phyloP scores from a whole-genome alignment of 2,329 filamentous ascomycete species.

The Dothideomycetidae sp. region DNA sequence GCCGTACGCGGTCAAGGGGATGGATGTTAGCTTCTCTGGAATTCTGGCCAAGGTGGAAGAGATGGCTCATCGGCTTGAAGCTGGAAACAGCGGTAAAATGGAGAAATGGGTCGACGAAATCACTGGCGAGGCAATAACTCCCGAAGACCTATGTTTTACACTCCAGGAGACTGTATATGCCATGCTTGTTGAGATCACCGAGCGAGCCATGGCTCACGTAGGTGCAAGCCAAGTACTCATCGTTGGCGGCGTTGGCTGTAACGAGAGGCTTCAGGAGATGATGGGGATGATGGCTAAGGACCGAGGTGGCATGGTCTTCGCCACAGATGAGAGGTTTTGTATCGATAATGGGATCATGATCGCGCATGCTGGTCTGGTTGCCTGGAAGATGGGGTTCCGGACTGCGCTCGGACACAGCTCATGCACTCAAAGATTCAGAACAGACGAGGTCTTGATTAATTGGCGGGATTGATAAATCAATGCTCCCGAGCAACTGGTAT shows the following conservation, averaged over 20 bases:
- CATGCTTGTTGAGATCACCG: conserved; percentile 97
- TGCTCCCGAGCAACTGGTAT: not conserved
- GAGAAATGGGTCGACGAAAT: conserved; percentile 25
- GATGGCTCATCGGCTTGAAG: conserved; percentile 54
- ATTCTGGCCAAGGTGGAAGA: conserved; percentile 75
- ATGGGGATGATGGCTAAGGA: conserved; percentile 92
- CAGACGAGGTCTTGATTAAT: conserved; percentile 36
- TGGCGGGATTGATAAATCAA: conserved; percentile 30
- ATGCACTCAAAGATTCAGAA: conserved; percentile 41
- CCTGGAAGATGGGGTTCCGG: conserved; percentile 64
- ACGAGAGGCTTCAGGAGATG: conserved; percentile 91
- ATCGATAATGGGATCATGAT: conserved; percentile 99
- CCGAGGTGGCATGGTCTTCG: conserved; percentile 77
- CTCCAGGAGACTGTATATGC: conserved; percentile 91
- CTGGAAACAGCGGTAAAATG: conserved; percentile 14
- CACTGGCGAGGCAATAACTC: conserved; percentile 50
- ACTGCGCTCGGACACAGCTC: conserved; percentile 69
- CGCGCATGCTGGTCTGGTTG: conserved; percentile 81
- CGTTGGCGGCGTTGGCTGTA: conserved; percentile 90
- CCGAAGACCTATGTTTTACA: conserved; percentile 80
- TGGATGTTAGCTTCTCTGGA: conserved; percentile 94
- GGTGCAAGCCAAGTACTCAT: conserved; percentile 82
- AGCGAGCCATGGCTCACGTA: conserved; percentile 96
- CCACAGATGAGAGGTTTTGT: conserved; percentile 93
- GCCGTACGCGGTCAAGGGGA: conserved; percentile 93